Evolutionary conservation across 148 eudicot genomes (phyloP).

Genomic region (Spergularia bocconei): DNA sequence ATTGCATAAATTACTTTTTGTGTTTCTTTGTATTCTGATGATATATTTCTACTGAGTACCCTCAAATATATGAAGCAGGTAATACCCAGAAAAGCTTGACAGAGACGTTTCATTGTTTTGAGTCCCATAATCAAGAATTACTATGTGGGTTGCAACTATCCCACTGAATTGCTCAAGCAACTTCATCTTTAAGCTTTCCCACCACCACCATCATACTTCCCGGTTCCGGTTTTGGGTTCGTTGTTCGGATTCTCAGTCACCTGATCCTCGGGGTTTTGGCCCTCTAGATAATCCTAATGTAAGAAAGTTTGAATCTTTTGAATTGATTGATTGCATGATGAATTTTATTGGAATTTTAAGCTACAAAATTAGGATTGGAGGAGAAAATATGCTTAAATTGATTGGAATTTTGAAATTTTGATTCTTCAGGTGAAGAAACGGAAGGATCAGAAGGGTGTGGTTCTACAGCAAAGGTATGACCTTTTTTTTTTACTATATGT

Average conservation of each 20-base stretch:
- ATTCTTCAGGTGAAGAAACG: conserved; percentile 12
- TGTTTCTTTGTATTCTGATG: too few relatives aligned
- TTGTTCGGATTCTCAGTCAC: conserved; percentile 8
- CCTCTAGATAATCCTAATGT: conserved; percentile 8
- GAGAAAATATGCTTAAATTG: background rate
- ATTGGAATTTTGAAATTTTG: background rate
- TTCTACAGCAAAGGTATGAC: conserved; percentile 13
- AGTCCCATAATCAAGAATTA: conserved; percentile 2
- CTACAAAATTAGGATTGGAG: background rate
- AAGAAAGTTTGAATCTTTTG: background rate
- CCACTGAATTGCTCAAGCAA: conserved; percentile 13
- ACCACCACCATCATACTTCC: background rate
- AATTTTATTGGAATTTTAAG: background rate
- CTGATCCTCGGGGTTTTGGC: conserved; percentile 17
- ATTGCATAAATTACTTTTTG: too few relatives aligned
- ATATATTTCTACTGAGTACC: too few relatives aligned
- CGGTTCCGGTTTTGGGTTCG: conserved; percentile 12
- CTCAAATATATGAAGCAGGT: too few relatives aligned
- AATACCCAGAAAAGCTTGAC: too few relatives aligned
- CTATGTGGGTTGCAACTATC: conserved; percentile 16
- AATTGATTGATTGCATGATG: background rate
- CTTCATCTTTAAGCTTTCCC: conserved; percentile 7
- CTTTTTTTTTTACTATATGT: background rate
- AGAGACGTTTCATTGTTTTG: too few relatives aligned
- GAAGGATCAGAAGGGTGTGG: conserved; percentile 19